A percentile compares a stretch with the other conserved stretches of the same genome.
Evolutionary conservation across 225 moss, liverwort and hornwort species (phyloP).

Genomic region (Bryoerythrophyllum caledonicum): DNA sequence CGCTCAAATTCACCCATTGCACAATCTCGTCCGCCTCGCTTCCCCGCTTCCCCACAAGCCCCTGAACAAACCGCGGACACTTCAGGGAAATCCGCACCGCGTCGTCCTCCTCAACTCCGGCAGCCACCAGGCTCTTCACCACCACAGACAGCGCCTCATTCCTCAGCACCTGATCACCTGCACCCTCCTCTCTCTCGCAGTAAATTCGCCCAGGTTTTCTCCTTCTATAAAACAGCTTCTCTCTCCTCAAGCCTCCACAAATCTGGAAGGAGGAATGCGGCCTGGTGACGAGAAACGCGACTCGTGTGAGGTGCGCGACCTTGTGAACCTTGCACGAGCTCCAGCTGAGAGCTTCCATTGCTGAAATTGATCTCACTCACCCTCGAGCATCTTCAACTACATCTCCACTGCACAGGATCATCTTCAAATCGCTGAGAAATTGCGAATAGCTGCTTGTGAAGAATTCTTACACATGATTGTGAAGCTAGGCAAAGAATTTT

Average conservation of each 20-base stretch:
- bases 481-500: too few relatives aligned
- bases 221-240: neutral
- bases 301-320: neutral
- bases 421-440: neutral
- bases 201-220: slow-evolving; percentile 14
- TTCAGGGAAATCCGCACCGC: slow-evolving; percentile 53
- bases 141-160: slow-evolving; percentile 57
- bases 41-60: slow-evolving; percentile 33
- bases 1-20: slow-evolving; percentile 36
- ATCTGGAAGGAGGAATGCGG: neutral
- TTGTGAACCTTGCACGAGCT: slow-evolving; percentile 3
- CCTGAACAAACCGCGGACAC: slow-evolving; percentile 61
- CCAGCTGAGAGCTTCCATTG: slow-evolving; percentile 27
- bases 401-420: neutral
- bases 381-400: neutral
- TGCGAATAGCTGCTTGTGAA: neutral
- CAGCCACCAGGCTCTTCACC: slow-evolving; percentile 48
- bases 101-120: slow-evolving; percentile 60
- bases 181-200: slow-evolving; percentile 14
- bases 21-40: slow-evolving; percentile 44
- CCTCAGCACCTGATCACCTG: neutral
- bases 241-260: slow-evolving; percentile 1
- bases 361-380: neutral
- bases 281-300: neutral
- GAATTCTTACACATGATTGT: neutral